These are phyloP conservation scores for Breviolum minutum DNA, from an alignment of 73 alveolate species.

Conservation along the genomic window DNA sequence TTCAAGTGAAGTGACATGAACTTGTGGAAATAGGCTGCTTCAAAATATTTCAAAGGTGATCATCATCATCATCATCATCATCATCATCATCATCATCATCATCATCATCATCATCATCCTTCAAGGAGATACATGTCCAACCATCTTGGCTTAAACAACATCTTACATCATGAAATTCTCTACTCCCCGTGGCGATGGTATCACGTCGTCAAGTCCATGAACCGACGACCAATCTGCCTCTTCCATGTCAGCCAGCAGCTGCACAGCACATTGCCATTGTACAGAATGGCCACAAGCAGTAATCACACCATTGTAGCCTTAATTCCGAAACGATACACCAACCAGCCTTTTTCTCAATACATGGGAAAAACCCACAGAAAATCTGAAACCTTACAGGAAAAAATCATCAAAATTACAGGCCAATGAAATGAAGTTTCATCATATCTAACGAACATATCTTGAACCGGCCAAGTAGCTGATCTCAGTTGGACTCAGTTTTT, in stretches of 20 bases:
- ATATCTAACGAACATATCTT: neutral
- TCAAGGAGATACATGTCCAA: neutral
- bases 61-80: no score
- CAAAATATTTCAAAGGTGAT: no score
- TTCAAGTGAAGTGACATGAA: no score
- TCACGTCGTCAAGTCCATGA: no score
- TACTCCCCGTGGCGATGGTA: no score
- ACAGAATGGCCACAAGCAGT: conserved; percentile 33
- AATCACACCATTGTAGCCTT: conserved; percentile 33
- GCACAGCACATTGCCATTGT: neutral
- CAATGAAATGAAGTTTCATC: neutral
- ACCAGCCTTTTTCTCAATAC: neutral
- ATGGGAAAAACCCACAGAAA: neutral
- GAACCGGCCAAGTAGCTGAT: neutral
- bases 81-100: no score
- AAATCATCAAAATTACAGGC: no score
- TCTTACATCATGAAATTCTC: no score
- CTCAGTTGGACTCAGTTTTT: conserved; percentile 1
- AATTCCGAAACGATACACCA: no score
- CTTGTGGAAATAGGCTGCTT: no score
- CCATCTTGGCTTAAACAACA: neutral
- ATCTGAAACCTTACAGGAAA: no score
- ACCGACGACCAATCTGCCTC: neutral
- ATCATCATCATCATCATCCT: no score
- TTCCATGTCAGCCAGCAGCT: neutral